Evolutionary conservation across 495 filamentous ascomycete species (phyloP).

Genomic region (Talaromyces thailandensis): DNA sequence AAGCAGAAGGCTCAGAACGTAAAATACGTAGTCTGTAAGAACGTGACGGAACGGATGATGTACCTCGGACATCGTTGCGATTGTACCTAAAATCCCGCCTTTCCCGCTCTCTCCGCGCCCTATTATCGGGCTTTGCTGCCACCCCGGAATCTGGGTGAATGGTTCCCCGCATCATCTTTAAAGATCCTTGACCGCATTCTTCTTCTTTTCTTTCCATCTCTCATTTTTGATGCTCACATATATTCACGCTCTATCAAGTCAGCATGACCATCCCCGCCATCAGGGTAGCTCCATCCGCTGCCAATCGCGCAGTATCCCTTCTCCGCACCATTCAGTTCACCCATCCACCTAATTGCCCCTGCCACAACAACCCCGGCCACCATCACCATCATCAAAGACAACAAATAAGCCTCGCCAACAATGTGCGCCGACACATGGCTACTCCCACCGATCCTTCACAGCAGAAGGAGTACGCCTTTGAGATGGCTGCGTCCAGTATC

Average conservation of each 20-base stretch:
- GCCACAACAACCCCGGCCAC: constrained; percentile 76
- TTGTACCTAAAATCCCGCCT: background rate
- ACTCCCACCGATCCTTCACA: constrained; percentile 62
- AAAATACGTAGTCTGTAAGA: background rate
- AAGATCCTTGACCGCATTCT: background rate
- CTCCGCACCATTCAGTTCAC: constrained; percentile 84
- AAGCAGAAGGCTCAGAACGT: background rate
- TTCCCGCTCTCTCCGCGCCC: background rate
- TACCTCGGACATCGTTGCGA: constrained; percentile 1
- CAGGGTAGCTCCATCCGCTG: constrained; percentile 57
- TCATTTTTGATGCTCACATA: background rate
- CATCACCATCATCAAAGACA: constrained; percentile 51
- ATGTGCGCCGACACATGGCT: constrained; percentile 54
- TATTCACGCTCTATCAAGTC: background rate
- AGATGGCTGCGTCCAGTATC: constrained; percentile 90
- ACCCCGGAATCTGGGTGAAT: background rate
- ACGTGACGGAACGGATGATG: background rate
- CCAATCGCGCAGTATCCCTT: constrained; percentile 68
- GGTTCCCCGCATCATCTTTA: constrained; percentile 1
- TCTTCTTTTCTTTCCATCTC: background rate
- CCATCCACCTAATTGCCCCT: constrained; percentile 84
- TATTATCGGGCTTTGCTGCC: background rate
- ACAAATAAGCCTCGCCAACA: constrained; percentile 33
- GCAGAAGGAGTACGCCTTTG: constrained; percentile 95
- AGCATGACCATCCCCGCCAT: constrained; percentile 44